phyloP scores from a whole-genome alignment of 176 grass and related monocot species.

The Aegilops umbellulata region DNA sequence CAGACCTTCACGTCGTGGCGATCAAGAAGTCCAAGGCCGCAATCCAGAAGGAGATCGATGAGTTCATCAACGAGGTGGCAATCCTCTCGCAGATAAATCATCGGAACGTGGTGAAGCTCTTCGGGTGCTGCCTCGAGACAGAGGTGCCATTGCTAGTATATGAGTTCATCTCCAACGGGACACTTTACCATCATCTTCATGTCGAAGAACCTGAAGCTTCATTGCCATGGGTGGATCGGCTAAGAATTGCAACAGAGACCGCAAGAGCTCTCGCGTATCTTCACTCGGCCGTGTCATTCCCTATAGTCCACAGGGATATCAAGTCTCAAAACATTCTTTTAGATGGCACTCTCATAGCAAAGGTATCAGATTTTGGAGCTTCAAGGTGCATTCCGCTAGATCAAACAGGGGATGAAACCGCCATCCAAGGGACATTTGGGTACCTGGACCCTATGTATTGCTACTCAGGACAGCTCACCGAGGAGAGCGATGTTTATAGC shows the following conservation, averaged over 20 bases:
- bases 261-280: slow-evolving; percentile 14
- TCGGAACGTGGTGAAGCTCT: slow-evolving; percentile 50
- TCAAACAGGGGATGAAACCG: slow-evolving; percentile 37
- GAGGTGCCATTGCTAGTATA: slow-evolving; percentile 50
- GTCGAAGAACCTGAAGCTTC: not conserved
- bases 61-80: slow-evolving; percentile 61
- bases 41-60: slow-evolving; percentile 42
- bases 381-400: slow-evolving; percentile 51
- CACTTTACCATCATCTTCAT: slow-evolving; percentile 49
- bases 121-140: slow-evolving; percentile 59
- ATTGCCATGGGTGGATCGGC: slow-evolving; percentile 9
- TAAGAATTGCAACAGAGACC: not conserved
- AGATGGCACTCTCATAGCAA: slow-evolving; percentile 20
- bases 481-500: slow-evolving; percentile 50
- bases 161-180: slow-evolving; percentile 58
- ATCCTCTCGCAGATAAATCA: slow-evolving; percentile 63
- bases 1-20: slow-evolving; percentile 31
- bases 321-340: slow-evolving; percentile 33
- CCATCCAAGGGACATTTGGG: slow-evolving; percentile 54
- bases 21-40: slow-evolving; percentile 57
- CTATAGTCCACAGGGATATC: slow-evolving; percentile 29
- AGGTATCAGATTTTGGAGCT: slow-evolving; percentile 61
- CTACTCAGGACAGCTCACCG: slow-evolving; percentile 37
- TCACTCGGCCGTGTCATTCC: not conserved
- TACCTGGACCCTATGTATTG: slow-evolving; percentile 61